These are phyloP conservation scores for Mrakia gelida DNA, from an alignment of 768 basidiomycete species.

Conservation along the genomic window DNA sequence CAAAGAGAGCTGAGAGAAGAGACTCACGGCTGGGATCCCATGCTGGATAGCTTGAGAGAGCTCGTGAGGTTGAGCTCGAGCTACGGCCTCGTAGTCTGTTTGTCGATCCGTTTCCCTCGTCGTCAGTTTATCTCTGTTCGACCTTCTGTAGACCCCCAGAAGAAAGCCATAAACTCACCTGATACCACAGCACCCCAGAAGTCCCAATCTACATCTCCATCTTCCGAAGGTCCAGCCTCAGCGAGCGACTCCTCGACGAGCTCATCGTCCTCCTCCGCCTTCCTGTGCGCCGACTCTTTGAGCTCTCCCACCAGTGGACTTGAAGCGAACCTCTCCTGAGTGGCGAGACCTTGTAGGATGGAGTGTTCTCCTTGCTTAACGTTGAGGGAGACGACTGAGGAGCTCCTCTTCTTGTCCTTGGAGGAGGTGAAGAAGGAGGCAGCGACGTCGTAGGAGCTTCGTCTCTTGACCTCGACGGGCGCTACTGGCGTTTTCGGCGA, in stretches of 20 bases:
- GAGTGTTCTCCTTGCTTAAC: neutral
- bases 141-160: neutral
- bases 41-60: constrained; percentile 84
- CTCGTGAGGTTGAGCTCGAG: constrained; percentile 67
- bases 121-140: neutral
- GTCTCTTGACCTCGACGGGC: neutral
- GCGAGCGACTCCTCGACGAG: constrained; percentile 25
- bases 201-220: constrained; percentile 50
- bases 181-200: constrained; percentile 96
- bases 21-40: constrained; percentile 68
- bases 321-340: neutral
- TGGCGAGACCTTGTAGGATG: neutral
- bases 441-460: neutral
- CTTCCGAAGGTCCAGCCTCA: neutral
- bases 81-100: constrained; percentile 79
- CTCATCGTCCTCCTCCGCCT: constrained; percentile 11
- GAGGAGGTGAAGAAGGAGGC: neutral
- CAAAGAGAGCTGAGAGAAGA: no score
- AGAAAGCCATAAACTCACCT: constrained; percentile 50
- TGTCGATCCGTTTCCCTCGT: constrained; percentile 14
- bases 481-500: neutral
- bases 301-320: neutral
- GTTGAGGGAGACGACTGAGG: neutral
- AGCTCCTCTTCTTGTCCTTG: neutral
- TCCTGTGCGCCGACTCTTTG: neutral